Conservation (phyloP, 768 basidiomycete genomes). For the Suillus fuscotomentosus region DNA sequence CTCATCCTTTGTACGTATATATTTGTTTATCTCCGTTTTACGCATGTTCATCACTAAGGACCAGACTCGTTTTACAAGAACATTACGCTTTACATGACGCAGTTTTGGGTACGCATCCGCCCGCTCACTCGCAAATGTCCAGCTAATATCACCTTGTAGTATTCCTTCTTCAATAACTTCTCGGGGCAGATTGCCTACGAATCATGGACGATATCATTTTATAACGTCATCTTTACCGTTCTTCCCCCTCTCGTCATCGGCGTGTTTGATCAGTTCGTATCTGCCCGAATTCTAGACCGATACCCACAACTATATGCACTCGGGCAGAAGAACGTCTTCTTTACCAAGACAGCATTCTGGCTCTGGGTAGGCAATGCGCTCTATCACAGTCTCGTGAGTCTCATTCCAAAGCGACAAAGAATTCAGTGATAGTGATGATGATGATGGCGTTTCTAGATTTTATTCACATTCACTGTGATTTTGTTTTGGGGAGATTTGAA, state of each 20-base stretch:
- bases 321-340: conserved; percentile 93
- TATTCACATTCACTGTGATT: conserved; percentile 85
- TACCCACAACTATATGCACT: conserved; percentile 96
- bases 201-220: conserved; percentile 97
- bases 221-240: conserved; percentile 95
- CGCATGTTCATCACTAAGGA: conserved; percentile 4
- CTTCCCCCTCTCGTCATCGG: conserved; percentile 97
- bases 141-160: conserved; percentile 48
- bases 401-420: neutral
- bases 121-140: neutral
- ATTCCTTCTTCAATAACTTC: conserved; percentile 98
- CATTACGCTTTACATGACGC: conserved; percentile 96
- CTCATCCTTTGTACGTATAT: conserved; percentile 85
- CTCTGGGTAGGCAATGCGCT: conserved; percentile 87
- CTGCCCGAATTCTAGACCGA: conserved; percentile 91
- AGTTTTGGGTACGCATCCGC: conserved; percentile 81
- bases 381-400: conserved; percentile 81
- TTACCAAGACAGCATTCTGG: conserved; percentile 90
- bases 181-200: conserved; percentile 98
- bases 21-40: neutral
- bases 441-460: conserved; percentile 47
- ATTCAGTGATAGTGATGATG: neutral
- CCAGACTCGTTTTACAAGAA: conserved; percentile 99
- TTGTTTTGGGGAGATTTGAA: conserved; percentile 94
- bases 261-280: conserved; percentile 97